Conservation (phyloP, 805 yeast species). For the Sugiyamaella smithiae region DNA sequence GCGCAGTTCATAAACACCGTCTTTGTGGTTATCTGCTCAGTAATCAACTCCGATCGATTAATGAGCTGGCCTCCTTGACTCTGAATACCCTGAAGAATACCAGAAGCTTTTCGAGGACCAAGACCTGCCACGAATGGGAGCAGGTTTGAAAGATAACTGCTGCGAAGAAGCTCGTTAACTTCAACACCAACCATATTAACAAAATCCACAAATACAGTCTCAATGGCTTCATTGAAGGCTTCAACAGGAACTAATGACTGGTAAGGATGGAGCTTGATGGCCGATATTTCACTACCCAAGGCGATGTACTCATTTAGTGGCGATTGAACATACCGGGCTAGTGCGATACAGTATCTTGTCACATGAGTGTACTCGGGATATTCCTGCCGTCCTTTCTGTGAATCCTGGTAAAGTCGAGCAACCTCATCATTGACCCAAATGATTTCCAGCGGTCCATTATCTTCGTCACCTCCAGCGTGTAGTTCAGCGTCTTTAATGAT, state of each 20-base stretch:
- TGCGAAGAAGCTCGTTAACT: conserved; percentile 82
- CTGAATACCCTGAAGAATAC: conserved; percentile 77
- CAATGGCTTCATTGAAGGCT: conserved; percentile 60
- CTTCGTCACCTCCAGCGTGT: conserved; percentile 34
- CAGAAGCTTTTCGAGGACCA: conserved; percentile 93
- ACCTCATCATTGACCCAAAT: conserved; percentile 91
- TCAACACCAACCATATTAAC: conserved; percentile 92
- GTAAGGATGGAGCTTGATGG: conserved; percentile 61
- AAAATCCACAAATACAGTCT: conserved; percentile 82
- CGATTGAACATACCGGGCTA: conserved; percentile 88
- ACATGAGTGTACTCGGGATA: conserved; percentile 81
- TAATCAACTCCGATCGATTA: conserved; percentile 77
- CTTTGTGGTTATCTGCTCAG: conserved; percentile 73
- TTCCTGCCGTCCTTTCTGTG: conserved; percentile 70
- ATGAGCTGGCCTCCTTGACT: conserved; percentile 59
- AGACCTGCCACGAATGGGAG: conserved; percentile 84
- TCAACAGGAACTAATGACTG: conserved; percentile 72
- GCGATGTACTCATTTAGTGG: conserved; percentile 90
- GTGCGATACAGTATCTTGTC: conserved; percentile 78
- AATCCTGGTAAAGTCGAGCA: conserved; percentile 81
- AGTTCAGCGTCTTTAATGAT: conserved; percentile 57
- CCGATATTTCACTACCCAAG: conserved; percentile 66
- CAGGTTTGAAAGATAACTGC: conserved; percentile 63
- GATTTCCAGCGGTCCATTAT: conserved; percentile 51
- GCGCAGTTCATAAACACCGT: conserved; percentile 88